Conservation (phyloP, 805 yeast genomes). For the Grigorovia transvaalensis region DNA sequence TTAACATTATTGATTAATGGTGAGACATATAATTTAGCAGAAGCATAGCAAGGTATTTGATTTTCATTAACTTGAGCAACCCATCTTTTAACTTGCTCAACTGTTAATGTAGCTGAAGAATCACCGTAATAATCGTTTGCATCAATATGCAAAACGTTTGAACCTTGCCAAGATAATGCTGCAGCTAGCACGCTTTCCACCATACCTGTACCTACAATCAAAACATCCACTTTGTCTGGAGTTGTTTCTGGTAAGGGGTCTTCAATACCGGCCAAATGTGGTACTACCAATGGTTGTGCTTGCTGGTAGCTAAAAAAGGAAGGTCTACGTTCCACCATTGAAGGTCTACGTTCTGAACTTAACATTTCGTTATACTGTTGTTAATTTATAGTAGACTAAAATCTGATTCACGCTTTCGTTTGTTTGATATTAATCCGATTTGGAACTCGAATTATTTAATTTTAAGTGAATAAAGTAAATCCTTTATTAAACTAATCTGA, state of each 20-base stretch:
- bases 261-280: constrained; percentile 68
- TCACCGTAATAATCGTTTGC: constrained; percentile 82
- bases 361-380: constrained; percentile 9
- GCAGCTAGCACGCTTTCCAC: constrained; percentile 85
- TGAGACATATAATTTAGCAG: constrained; percentile 77
- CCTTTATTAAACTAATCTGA: background rate
- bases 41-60: constrained; percentile 35
- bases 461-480: background rate
- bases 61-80: constrained; percentile 53
- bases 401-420: background rate
- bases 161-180: constrained; percentile 96
- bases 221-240: constrained; percentile 74
- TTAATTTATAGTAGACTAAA: too few relatives aligned
- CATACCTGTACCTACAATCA: constrained; percentile 88
- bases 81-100: constrained; percentile 82
- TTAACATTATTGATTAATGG: constrained; percentile 33
- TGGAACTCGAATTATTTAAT: background rate
- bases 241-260: constrained; percentile 52
- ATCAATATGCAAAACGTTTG: constrained; percentile 86
- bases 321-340: constrained; percentile 61
- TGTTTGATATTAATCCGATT: background rate
- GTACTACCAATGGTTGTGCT: constrained; percentile 34
- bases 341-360: constrained; percentile 40
- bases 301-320: constrained; percentile 30
- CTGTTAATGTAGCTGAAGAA: constrained; percentile 70